phyloP scores from a whole-genome alignment of 2,329 filamentous ascomycete species.

The Aspergillus melleus region DNA sequence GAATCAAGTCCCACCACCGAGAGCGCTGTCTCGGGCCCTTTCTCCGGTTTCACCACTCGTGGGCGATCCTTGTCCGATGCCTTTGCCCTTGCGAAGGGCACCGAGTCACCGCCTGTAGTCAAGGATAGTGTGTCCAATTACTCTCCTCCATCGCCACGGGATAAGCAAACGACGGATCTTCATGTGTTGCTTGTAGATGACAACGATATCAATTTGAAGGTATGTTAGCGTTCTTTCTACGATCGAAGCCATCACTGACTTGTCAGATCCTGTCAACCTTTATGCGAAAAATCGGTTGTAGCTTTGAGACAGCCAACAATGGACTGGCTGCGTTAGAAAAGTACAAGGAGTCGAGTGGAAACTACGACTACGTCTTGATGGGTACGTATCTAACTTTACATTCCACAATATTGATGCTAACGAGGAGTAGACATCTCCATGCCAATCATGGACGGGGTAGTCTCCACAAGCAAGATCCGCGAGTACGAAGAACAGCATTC shows the following conservation, averaged over 20 bases:
- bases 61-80: conserved; percentile 17
- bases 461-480: conserved; percentile 43
- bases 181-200: conserved; percentile 44
- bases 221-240: neutral
- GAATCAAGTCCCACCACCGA: neutral
- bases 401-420: neutral
- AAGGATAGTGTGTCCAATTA: conserved; percentile 15
- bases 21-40: conserved; percentile 7
- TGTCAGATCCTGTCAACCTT: conserved; percentile 38
- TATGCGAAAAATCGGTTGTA: conserved; percentile 38
- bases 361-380: conserved; percentile 40
- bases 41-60: conserved; percentile 9
- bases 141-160: conserved; percentile 2
- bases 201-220: conserved; percentile 43
- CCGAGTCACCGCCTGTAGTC: conserved; percentile 18
- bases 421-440: conserved; percentile 42
- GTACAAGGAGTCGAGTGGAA: conserved; percentile 26
- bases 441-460: conserved; percentile 47
- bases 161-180: conserved; percentile 3
- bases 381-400: conserved; percentile 18
- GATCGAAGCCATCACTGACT: neutral
- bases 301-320: conserved; percentile 39
- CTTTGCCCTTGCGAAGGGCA: conserved; percentile 15
- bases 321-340: conserved; percentile 41
- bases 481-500: conserved; percentile 31